Base-by-base conservation (phyloP, 2,329 filamentous ascomycete genomes). In the Fusarium sp. region DNA sequence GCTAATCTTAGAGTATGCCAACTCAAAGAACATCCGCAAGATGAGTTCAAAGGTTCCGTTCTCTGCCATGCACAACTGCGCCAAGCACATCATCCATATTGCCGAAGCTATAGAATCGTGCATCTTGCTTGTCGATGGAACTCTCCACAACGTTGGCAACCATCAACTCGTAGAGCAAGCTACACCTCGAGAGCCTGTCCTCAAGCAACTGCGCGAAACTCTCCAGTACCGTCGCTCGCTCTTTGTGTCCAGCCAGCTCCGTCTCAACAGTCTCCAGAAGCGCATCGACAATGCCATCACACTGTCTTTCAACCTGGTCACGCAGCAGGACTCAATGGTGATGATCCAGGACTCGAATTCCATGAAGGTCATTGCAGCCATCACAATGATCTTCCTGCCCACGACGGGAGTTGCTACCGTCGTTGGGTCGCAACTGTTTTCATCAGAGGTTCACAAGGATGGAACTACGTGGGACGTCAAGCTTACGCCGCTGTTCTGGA, bases 341-440 rank as follows among this genome's bases (percentile, higher is more conserved):
- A 77, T 77, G 73, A 73, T 73, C 6, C 73, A 77, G 13, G 78
- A 80, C 49, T 75, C 77, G 22, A 75, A 71, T n/a, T 75, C 75
- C 14, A 79, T 80, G 76, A 78, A 76, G 49, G 74, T 78, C 7
- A 78, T 81, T 30, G 75, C 79, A 4, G 71, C 73, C 35, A 76
- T 81, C 20, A 80, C 78, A 7, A 73, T 81, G 56, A 52, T 81
- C 7, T 81, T 80, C 59, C 47, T 81, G 1, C 79, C 79, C 2
- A 79, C 77, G 0, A 78, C 76, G 3, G 75, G 73, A 0, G 77
- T 81, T 9, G 77, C 79, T 10, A 72, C 74, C 0, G 68, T 81
- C 7, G 46, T 71, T 8, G 75, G 75, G 9, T 77, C 75, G 9
- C 74, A 75, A 47, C 35, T 76, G 7, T 70, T 76, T 7, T 51